Percentiles rank a stretch among this genome's conserved stretches.
These are phyloP conservation scores for Echium plantagineum DNA, from an alignment of 257 asterid genomes.

Conservation along the genomic window DNA sequence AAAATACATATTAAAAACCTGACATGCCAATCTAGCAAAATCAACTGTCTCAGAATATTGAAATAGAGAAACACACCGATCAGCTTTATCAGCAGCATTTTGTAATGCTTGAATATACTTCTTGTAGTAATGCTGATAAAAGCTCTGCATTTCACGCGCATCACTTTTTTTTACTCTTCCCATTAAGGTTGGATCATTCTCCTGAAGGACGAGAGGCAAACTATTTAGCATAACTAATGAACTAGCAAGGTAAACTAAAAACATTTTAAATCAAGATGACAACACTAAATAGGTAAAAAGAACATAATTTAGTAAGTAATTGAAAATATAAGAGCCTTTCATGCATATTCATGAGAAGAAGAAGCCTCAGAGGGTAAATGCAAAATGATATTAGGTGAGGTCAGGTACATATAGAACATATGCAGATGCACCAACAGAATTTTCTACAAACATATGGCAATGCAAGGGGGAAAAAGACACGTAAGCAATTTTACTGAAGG, in stretches of 20 bases:
- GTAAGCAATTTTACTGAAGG: no score
- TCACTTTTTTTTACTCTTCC: slow-evolving; percentile 89
- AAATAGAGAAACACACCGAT: slow-evolving; percentile 41
- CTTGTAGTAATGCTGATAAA: slow-evolving; percentile 78
- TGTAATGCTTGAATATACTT: slow-evolving; percentile 81
- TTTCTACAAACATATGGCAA: no score
- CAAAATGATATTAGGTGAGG: no score
- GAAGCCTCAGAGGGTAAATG: no score
- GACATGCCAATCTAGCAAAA: slow-evolving; percentile 1
- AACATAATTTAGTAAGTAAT: no score
- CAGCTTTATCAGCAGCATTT: slow-evolving; percentile 81
- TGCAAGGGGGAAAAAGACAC: no score
- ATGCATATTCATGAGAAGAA: no score
- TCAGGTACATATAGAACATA: no score
- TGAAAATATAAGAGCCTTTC: no score
- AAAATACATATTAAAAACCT: neutral
- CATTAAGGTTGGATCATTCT: slow-evolving; percentile 74
- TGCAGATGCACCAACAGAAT: no score
- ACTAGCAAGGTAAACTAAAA: neutral
- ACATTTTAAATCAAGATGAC: neutral
- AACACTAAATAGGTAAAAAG: no score
- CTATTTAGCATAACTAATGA: neutral
- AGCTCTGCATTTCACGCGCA: slow-evolving; percentile 92
- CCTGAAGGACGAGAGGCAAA: slow-evolving; percentile 26
- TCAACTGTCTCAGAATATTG: neutral